phyloP scores from a whole-genome alignment of 352 stramenopile species.

The Pythium vanterpoolii region DNA sequence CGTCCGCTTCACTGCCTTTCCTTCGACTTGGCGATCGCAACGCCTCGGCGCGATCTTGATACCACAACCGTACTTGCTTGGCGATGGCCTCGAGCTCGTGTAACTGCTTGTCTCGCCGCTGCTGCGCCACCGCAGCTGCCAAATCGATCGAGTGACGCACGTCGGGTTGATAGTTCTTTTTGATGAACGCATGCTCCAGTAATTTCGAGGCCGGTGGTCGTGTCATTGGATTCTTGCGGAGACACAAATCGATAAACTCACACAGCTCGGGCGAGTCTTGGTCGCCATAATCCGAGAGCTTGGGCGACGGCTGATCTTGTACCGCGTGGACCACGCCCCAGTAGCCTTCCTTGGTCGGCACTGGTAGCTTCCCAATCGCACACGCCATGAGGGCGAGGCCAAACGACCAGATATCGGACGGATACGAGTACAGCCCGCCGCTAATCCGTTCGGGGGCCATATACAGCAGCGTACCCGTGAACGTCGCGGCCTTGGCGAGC shows the following conservation, averaged over 20 bases:
- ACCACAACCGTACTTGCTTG: slow-evolving; percentile 53
- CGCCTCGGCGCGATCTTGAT: slow-evolving; percentile 36
- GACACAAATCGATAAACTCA: slow-evolving; percentile 76
- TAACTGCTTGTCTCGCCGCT: slow-evolving; percentile 29
- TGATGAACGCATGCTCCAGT: slow-evolving; percentile 71
- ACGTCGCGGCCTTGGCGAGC: slow-evolving; percentile 85
- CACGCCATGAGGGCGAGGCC: slow-evolving; percentile 80
- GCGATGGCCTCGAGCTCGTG: slow-evolving; percentile 48
- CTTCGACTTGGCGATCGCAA: slow-evolving; percentile 29
- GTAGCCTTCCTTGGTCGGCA: slow-evolving; percentile 82
- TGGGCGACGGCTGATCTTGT: slow-evolving; percentile 70
- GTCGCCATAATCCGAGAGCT: slow-evolving; percentile 57
- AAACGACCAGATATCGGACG: slow-evolving; percentile 84
- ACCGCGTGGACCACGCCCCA: slow-evolving; percentile 88
- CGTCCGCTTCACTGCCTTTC: background rate
- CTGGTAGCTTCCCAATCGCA: slow-evolving; percentile 82
- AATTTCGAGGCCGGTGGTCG: slow-evolving; percentile 48
- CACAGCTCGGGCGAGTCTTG: slow-evolving; percentile 66
- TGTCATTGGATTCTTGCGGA: slow-evolving; percentile 74
- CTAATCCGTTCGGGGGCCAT: slow-evolving; percentile 93
- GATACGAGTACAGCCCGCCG: slow-evolving; percentile 87
- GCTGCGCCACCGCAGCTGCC: slow-evolving; percentile 21
- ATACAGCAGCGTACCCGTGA: slow-evolving; percentile 91
- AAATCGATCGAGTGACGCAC: slow-evolving; percentile 26
- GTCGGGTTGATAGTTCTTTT: slow-evolving; percentile 42